phyloP scores from a whole-genome alignment of 2,329 filamentous ascomycete species.

The Neurospora crassa region DNA sequence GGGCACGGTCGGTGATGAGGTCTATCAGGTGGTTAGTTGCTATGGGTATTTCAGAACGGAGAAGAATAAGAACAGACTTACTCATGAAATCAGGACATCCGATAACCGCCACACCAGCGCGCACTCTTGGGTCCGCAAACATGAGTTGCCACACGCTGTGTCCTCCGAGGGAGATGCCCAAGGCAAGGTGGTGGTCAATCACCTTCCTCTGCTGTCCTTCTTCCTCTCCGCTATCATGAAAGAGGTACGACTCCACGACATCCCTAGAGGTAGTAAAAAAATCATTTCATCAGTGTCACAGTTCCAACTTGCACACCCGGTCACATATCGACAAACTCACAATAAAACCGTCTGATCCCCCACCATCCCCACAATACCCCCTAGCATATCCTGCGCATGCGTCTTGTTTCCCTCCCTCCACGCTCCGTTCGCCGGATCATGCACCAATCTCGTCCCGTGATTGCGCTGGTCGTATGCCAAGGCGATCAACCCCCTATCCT shows the following conservation, averaged over 20 bases:
- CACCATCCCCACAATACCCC: conserved; percentile 61
- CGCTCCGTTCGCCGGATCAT: conserved; percentile 59
- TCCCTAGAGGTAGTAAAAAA: conserved; percentile 30
- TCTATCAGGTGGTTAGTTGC: conserved; percentile 23
- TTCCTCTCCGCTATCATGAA: conserved; percentile 33
- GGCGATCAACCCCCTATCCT: conserved; percentile 57
- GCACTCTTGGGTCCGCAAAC: conserved; percentile 68
- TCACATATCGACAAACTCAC: conserved; percentile 6
- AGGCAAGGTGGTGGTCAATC: conserved; percentile 58
- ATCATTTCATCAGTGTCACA: background rate
- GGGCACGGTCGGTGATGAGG: conserved; percentile 71
- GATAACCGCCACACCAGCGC: conserved; percentile 69
- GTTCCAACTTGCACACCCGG: background rate
- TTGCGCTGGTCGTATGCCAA: conserved; percentile 89
- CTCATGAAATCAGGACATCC: conserved; percentile 83
- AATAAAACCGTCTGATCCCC: conserved; percentile 68
- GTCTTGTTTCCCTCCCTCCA: conserved; percentile 71
- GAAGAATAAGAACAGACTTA: conserved; percentile 24
- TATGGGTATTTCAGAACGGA: background rate
- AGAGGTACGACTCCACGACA: conserved; percentile 66
- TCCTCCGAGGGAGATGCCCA: conserved; percentile 80
- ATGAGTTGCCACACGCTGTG: conserved; percentile 81
- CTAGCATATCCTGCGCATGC: conserved; percentile 91
- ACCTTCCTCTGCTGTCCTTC: conserved; percentile 15
- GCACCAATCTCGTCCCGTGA: conserved; percentile 67